These are phyloP conservation scores for Kokia cookei DNA, from an alignment of 441 rosid genomes.

Conservation along the genomic window DNA sequence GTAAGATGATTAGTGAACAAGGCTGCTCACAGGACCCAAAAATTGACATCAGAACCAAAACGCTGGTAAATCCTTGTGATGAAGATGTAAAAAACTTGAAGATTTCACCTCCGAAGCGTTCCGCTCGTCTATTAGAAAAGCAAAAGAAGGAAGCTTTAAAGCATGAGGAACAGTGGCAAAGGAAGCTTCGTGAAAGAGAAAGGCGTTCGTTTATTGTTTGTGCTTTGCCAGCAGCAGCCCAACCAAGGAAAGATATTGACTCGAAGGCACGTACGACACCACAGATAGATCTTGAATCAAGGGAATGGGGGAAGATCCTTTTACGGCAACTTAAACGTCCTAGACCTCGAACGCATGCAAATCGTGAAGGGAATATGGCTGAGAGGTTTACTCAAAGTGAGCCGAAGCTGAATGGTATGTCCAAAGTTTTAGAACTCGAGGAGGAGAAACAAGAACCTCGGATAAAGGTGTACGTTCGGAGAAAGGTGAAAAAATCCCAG, in stretches of 20 bases:
- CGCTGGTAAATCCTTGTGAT: not conserved
- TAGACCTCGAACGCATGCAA: not conserved
- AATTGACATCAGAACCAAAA: slow-evolving; percentile 1
- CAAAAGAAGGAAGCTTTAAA: not conserved
- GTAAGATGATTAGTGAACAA: not conserved
- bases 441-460: not conserved
- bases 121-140: not conserved
- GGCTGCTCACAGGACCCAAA: not conserved
- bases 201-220: not conserved
- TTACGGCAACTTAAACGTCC: not conserved
- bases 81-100: slow-evolving; percentile 1
- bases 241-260: not conserved
- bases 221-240: slow-evolving; percentile 7
- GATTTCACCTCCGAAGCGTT: not conserved
- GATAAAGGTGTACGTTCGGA: not conserved
- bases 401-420: not conserved
- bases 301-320: not conserved
- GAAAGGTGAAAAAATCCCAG: not conserved
- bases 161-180: not conserved
- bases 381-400: not conserved
- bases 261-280: not conserved
- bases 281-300: not conserved
- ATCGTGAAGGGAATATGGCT: not conserved
- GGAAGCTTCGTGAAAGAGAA: not conserved
- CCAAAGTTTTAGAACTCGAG: not conserved